These are phyloP conservation scores for Daldinia childiae DNA, from an alignment of 495 filamentous ascomycete species.

Conservation along the genomic window DNA sequence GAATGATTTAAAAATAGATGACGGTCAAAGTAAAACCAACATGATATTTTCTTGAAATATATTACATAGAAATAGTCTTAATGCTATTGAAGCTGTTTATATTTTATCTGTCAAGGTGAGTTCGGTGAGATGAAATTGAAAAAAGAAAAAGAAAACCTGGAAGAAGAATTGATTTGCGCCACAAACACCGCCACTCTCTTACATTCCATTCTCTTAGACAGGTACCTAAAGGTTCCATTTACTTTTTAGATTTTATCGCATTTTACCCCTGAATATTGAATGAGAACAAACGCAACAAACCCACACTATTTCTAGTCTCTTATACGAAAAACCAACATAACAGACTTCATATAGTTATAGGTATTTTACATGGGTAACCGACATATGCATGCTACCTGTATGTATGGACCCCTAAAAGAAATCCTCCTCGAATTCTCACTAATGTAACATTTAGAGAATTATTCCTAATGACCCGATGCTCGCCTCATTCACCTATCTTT, in stretches of 20 bases:
- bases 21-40: conserved; percentile 33
- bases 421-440: neutral
- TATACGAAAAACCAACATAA: neutral
- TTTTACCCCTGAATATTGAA: conserved; percentile 18
- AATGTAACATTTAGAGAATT: neutral
- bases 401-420: neutral
- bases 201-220: too few species aligned
- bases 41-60: conserved; percentile 49
- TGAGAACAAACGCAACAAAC: neutral
- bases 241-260: neutral
- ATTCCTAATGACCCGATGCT: conserved; percentile 5
- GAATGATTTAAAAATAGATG: conserved; percentile 27
- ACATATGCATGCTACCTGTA: neutral
- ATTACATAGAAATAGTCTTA: neutral
- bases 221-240: too few species aligned
- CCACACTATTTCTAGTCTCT: neutral
- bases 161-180: conserved; percentile 19
- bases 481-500: conserved; percentile 21
- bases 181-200: conserved; percentile 39
- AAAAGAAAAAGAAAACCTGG: neutral
- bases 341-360: neutral
- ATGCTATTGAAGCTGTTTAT: neutral
- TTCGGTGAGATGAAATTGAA: conserved; percentile 16
- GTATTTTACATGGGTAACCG: neutral
- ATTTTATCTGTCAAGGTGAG: conserved; percentile 3